Percentiles rank a stretch among this genome's conserved stretches.
Evolutionary conservation across 2,329 filamentous ascomycete species (phyloP).

Genomic region (Colletotrichum sp.): DNA sequence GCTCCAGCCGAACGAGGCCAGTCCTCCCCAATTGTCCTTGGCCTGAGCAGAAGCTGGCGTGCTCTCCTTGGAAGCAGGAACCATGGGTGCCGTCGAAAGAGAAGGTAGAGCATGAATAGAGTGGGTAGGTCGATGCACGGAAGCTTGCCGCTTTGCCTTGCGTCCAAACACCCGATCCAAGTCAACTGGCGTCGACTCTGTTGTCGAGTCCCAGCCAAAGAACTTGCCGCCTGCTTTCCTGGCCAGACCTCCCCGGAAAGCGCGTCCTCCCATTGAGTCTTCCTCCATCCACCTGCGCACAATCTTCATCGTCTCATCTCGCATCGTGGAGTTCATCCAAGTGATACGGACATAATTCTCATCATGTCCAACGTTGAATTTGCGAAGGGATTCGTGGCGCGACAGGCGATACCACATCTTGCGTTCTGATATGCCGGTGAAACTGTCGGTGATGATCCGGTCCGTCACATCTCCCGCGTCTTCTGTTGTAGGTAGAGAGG

Average conservation of each 20-base stretch:
- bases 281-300: constrained; percentile 72
- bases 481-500: neutral
- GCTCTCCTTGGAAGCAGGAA: neutral
- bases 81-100: constrained; percentile 1
- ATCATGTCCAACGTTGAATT: constrained; percentile 61
- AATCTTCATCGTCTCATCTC: constrained; percentile 59
- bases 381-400: constrained; percentile 62
- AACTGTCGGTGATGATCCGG: constrained; percentile 55
- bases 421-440: constrained; percentile 60
- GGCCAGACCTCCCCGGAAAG: constrained; percentile 43
- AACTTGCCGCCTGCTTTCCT: constrained; percentile 48
- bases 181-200: constrained; percentile 48
- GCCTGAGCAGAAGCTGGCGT: constrained; percentile 28
- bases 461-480: constrained; percentile 44
- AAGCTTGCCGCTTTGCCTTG: constrained; percentile 29
- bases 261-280: constrained; percentile 60
- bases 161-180: constrained; percentile 50
- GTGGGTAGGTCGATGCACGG: constrained; percentile 25
- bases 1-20: constrained; percentile 36
- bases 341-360: constrained; percentile 64
- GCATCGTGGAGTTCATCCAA: constrained; percentile 61
- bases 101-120: constrained; percentile 9
- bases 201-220: constrained; percentile 66
- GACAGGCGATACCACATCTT: constrained; percentile 71
- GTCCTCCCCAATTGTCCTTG: constrained; percentile 6